phyloP scores from a whole-genome alignment of 2,329 filamentous ascomycete species.

The Aspergillus sclerotialis region DNA sequence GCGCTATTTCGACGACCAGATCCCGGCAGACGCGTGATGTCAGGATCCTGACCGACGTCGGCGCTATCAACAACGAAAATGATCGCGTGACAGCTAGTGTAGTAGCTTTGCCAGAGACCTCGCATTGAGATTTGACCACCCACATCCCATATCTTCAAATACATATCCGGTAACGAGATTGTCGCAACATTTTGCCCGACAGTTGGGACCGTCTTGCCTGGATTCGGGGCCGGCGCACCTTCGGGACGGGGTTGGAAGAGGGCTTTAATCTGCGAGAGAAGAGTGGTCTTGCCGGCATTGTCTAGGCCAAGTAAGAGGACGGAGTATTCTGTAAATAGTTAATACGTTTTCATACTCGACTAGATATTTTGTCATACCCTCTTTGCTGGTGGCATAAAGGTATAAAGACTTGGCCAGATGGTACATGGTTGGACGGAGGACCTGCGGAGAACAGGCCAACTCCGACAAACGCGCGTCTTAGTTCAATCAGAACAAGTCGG shows the following conservation, averaged over 20 bases:
- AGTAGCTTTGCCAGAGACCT: constrained; percentile 93
- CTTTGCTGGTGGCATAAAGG: constrained; percentile 91
- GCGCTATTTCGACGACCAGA: constrained; percentile 20
- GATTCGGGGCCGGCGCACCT: constrained; percentile 44
- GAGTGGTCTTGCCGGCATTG: constrained; percentile 97
- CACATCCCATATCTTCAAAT: constrained; percentile 97
- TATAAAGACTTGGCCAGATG: constrained; percentile 94
- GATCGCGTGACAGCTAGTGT: constrained; percentile 87
- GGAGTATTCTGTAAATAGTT: constrained; percentile 67
- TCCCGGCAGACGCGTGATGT: constrained; percentile 48
- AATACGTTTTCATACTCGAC: neutral
- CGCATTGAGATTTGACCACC: constrained; percentile 86
- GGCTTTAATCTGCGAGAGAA: constrained; percentile 92
- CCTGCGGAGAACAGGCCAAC: constrained; percentile 12
- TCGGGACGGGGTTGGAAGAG: constrained; percentile 54
- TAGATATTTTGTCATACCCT: constrained; percentile 52
- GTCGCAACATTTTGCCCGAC: constrained; percentile 96
- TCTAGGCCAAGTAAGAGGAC: constrained; percentile 94
- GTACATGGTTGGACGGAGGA: constrained; percentile 60
- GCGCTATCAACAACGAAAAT: constrained; percentile 96
- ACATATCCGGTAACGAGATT: constrained; percentile 85
- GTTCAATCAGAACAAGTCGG: constrained; percentile 8
- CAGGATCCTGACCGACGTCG: constrained; percentile 75
- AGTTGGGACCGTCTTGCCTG: constrained; percentile 85
- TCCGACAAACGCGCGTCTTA: constrained; percentile 9